Percentiles rank a stretch among this genome's conserved stretches.
phyloP scores from a whole-genome alignment of 2,329 filamentous ascomycete genomes.

The Aspergillus awamori region DNA sequence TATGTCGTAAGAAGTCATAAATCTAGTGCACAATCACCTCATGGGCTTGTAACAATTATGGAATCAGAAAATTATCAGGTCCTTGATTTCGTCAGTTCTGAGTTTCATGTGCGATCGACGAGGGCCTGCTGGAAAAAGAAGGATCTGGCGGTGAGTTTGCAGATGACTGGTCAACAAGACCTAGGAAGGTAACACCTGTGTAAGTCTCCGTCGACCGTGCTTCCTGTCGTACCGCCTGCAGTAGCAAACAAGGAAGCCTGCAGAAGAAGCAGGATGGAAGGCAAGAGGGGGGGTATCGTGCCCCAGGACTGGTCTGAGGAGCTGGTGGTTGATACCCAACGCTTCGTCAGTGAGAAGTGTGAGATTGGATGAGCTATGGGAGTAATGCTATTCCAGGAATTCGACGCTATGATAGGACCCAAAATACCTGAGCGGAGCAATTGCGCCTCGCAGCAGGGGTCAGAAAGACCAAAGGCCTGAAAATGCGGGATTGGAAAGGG shows the following conservation, averaged over 20 bases:
- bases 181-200: background rate
- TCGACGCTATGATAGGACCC: background rate
- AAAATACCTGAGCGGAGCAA: background rate
- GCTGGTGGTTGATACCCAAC: conserved; percentile 1
- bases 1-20: conserved; percentile 13
- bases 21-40: conserved; percentile 16
- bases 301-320: background rate
- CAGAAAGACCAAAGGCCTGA: background rate
- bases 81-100: conserved; percentile 1
- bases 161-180: conserved; percentile 2
- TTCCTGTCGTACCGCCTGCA: background rate
- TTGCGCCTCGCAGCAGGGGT: background rate
- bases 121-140: background rate
- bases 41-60: conserved; percentile 5
- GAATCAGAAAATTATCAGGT: background rate
- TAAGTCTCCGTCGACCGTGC: background rate
- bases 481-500: background rate
- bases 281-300: background rate
- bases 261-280: background rate
- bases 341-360: background rate
- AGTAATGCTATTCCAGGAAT: background rate
- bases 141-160: conserved; percentile 15
- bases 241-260: background rate
- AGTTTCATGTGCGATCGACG: conserved; percentile 5
- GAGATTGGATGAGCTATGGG: background rate